These are phyloP conservation scores for Lactarius sanguifluus DNA, from an alignment of 768 basidiomycete species.

Conservation along the genomic window DNA sequence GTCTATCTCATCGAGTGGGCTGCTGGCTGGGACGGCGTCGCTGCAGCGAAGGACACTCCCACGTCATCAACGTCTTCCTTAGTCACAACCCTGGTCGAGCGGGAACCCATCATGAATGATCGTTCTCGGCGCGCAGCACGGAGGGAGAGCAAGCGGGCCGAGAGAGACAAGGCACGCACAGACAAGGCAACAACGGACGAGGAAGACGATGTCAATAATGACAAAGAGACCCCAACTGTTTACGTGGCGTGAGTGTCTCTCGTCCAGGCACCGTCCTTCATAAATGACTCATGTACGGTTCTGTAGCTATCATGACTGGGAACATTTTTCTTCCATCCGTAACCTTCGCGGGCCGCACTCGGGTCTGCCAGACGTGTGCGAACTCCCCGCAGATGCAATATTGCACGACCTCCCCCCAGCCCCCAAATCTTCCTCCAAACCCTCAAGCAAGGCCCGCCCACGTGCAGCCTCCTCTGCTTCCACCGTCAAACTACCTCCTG, in stretches of 20 bases:
- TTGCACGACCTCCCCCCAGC: conserved; percentile 36
- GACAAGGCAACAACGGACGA: conserved; percentile 27
- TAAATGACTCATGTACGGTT: conserved; percentile 2
- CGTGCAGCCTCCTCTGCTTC: conserved; percentile 20
- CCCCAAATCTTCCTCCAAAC: conserved; percentile 32
- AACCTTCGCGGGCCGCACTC: conserved; percentile 82
- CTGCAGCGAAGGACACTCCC: conserved; percentile 29
- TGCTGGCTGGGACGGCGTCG: conserved; percentile 49
- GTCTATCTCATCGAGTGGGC: conserved; percentile 88
- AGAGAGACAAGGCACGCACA: conserved; percentile 32
- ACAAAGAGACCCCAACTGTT: conserved; percentile 44
- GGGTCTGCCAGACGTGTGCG: conserved; percentile 65
- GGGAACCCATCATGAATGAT: conserved; percentile 37
- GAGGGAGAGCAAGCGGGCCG: conserved; percentile 41
- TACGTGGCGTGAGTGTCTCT: conserved; percentile 77
- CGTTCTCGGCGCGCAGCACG: conserved; percentile 47
- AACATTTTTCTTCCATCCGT: conserved; percentile 92
- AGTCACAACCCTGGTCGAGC: conserved; percentile 30
- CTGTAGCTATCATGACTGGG: conserved; percentile 85
- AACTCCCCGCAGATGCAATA: conserved; percentile 42
- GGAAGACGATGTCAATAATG: conserved; percentile 34
- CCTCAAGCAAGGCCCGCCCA: conserved; percentile 32
- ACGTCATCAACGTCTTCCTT: conserved; percentile 31
- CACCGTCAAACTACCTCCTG: conserved; percentile 27
- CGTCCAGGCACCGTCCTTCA: conserved; percentile 22